phyloP scores from a whole-genome alignment of 306 rosid genomes.

The Prunus dulcis region DNA sequence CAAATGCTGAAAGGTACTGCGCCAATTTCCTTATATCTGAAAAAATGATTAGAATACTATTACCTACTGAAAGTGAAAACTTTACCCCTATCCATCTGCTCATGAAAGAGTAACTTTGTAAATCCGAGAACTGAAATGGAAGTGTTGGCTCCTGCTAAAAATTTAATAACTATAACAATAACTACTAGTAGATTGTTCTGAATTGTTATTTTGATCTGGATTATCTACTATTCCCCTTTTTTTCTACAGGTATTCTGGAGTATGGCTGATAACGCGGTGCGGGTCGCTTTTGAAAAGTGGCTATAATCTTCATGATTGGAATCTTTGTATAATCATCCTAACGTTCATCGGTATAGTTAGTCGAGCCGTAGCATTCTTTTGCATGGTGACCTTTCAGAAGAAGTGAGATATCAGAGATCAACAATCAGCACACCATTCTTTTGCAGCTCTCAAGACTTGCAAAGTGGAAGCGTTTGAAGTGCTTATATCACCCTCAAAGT shows the following conservation, averaged over 20 bases:
- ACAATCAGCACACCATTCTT: neutral
- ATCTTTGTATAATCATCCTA: conserved; percentile 56
- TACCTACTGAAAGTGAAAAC: neutral
- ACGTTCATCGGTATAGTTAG: conserved; percentile 53
- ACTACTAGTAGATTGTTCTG: neutral
- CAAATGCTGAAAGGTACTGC: conserved; percentile 86
- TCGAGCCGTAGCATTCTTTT: conserved; percentile 56
- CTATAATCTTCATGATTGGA: conserved; percentile 77
- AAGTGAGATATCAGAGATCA: conserved; percentile 36
- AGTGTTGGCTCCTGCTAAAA: no score
- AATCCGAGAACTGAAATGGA: no score
- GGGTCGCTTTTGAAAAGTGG: conserved; percentile 57
- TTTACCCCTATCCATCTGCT: neutral
- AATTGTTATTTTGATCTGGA: neutral
- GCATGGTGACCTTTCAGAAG: conserved; percentile 66
- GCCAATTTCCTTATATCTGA: no score
- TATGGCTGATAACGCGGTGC: conserved; percentile 87
- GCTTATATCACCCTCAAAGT: conserved; percentile 7
- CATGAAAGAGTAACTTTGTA: no score
- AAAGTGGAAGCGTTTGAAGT: conserved; percentile 4
- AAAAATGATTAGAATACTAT: no score
- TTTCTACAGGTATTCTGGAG: conserved; percentile 73
- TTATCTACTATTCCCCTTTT: neutral
- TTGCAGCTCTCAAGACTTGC: neutral
- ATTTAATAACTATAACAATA: no score